Evolutionary conservation across 225 moss, liverwort and hornwort genomes (phyloP).

Genomic region (Polytrichum commune): DNA sequence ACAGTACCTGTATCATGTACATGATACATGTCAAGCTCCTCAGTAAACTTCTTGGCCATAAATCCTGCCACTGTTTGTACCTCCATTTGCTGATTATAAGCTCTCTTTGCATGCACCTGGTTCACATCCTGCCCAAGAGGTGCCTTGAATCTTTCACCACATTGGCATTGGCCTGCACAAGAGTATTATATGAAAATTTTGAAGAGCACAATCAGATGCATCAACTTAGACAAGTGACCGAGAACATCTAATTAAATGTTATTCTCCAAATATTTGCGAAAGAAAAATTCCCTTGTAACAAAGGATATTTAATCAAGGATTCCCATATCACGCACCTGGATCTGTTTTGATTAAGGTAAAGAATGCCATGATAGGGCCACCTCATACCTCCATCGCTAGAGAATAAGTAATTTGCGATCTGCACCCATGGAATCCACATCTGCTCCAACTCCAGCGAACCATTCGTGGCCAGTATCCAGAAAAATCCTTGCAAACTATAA

Average conservation of each 20-base stretch:
- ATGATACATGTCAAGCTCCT: no score
- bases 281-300: no score
- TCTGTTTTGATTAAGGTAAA: background rate
- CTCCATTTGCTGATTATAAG: conserved; percentile 64
- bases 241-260: no score
- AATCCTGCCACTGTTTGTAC: conserved; percentile 54
- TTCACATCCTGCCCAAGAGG: conserved; percentile 30
- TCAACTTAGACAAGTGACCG: no score
- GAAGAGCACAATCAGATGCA: background rate
- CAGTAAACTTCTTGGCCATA: conserved; percentile 55
- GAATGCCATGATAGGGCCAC: background rate
- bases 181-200: background rate
- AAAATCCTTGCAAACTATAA: background rate
- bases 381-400: background rate
- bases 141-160: conserved; percentile 64
- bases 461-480: background rate
- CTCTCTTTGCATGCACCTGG: conserved; percentile 40
- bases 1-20: background rate
- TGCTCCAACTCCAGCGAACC: background rate
- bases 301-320: no score
- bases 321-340: background rate
- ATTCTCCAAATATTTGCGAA: no score
- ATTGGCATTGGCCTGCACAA: conserved; percentile 28
- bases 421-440: background rate
- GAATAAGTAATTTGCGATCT: background rate